Conservation (phyloP, 257 asterid genomes). For the Dorcoceras hygrometricum region DNA sequence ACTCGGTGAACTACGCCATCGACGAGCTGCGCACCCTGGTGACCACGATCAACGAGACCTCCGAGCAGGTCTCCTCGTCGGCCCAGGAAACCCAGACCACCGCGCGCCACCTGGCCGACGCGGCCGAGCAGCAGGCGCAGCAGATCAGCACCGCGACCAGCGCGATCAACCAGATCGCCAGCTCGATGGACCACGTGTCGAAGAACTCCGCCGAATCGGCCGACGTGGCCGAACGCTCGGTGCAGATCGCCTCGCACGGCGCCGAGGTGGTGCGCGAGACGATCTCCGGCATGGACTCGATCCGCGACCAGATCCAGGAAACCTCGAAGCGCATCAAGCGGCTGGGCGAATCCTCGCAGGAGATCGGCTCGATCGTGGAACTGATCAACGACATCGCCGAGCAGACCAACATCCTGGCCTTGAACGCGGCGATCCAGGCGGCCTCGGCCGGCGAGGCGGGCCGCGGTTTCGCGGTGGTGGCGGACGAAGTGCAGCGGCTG, state of each 20-base stretch:
- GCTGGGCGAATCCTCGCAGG: slow-evolving; percentile 9
- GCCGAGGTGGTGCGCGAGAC: background rate
- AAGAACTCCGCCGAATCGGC: background rate
- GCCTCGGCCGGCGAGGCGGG: slow-evolving; percentile 1
- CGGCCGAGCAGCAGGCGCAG: slow-evolving; percentile 7
- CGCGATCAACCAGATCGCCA: background rate
- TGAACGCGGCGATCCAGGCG: slow-evolving; percentile 11
- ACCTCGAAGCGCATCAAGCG: slow-evolving; percentile 8
- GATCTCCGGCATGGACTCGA: background rate
- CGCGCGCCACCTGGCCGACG: slow-evolving; percentile 2
- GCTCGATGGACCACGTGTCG: background rate
- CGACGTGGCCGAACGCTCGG: background rate
- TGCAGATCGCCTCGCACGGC: slow-evolving; percentile 1
- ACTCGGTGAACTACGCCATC: background rate
- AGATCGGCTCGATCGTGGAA: background rate
- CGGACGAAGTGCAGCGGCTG: slow-evolving; percentile 7
- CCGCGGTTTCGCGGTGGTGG: slow-evolving; percentile 10
- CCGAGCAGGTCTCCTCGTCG: background rate
- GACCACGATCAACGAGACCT: background rate
- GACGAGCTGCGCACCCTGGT: background rate
- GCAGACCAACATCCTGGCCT: slow-evolving; percentile 5
- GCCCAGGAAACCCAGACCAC: background rate
- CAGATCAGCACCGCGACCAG: background rate
- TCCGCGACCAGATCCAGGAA: slow-evolving; percentile 9
- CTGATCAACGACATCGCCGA: slow-evolving; percentile 12